These are phyloP conservation scores for Colletotrichum chlorophyti DNA, from an alignment of 2,329 filamentous ascomycete species.

Conservation along the genomic window DNA sequence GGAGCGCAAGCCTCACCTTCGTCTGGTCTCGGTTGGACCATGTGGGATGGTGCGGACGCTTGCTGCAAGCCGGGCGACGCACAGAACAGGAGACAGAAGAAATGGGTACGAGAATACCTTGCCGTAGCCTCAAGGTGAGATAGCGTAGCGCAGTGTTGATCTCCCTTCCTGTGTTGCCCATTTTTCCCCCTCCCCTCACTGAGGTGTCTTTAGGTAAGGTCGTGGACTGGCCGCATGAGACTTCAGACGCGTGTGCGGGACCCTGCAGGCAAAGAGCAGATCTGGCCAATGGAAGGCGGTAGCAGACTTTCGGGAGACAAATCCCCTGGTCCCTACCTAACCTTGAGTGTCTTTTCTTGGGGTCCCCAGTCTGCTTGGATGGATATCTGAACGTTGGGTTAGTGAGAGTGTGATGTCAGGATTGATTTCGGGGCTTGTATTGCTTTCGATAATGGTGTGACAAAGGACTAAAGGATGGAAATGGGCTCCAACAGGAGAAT, in stretches of 20 bases:
- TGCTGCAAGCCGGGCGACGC: slow-evolving; percentile 17
- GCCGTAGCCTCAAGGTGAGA: too few species aligned
- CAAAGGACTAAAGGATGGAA: too few species aligned
- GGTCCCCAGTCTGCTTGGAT: slow-evolving; percentile 17
- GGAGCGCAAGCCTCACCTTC: slow-evolving; percentile 10
- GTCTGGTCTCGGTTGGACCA: slow-evolving; percentile 13
- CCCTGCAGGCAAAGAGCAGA: slow-evolving; percentile 24
- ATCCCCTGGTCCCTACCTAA: slow-evolving; percentile 8
- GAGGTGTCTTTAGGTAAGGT: neutral
- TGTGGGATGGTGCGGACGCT: slow-evolving; percentile 12
- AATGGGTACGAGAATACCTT: neutral
- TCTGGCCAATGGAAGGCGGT: slow-evolving; percentile 11
- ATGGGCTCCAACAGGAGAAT: slow-evolving; percentile 6
- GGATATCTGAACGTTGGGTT: slow-evolving; percentile 26
- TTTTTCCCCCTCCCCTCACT: neutral
- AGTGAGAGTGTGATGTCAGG: slow-evolving; percentile 22
- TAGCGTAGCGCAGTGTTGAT: too few species aligned
- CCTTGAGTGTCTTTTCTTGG: too few species aligned
- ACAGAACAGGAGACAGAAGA: slow-evolving; percentile 18
- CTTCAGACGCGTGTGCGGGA: slow-evolving; percentile 27
- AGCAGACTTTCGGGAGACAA: slow-evolving; percentile 11
- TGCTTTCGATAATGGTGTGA: too few species aligned
- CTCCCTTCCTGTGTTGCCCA: slow-evolving; percentile 10
- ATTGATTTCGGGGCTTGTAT: too few species aligned
- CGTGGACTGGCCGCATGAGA: slow-evolving; percentile 14